Conservation (phyloP, 192 early-diverging fungal genomes). For the Backusella luteola region DNA sequence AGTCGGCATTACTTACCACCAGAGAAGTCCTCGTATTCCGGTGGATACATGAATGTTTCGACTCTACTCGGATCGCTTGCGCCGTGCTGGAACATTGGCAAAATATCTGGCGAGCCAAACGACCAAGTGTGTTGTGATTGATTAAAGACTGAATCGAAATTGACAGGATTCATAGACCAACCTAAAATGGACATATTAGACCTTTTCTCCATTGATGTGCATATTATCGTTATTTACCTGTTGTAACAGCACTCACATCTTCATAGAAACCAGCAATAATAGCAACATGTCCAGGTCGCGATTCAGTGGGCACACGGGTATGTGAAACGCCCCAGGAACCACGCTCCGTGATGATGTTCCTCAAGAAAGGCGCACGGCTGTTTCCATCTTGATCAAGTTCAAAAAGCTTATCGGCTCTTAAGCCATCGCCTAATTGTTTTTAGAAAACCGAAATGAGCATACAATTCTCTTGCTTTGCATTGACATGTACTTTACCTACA, state of each 20-base stretch:
- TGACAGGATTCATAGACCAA: constrained; percentile 96
- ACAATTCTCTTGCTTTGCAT: background rate
- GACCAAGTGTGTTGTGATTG: constrained; percentile 93
- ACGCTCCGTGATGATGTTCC: constrained; percentile 55
- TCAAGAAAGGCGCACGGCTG: constrained; percentile 58
- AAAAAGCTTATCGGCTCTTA: constrained; percentile 91
- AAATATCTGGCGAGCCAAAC: constrained; percentile 95
- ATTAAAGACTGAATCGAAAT: constrained; percentile 97
- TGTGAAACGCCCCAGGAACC: constrained; percentile 84
- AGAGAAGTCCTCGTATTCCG: constrained; percentile 88
- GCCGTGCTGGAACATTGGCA: constrained; percentile 95
- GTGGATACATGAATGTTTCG: constrained; percentile 89
- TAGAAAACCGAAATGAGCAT: background rate
- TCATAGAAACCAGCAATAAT: constrained; percentile 98
- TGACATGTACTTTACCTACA: constrained; percentile 58
- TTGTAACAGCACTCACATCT: constrained; percentile 96
- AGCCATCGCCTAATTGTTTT: constrained; percentile 71
- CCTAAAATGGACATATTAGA: constrained; percentile 46
- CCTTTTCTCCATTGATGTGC: background rate
- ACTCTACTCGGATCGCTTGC: constrained; percentile 76
- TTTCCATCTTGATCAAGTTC: constrained; percentile 55
- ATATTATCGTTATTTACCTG: constrained; percentile 47
- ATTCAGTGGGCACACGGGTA: constrained; percentile 95
- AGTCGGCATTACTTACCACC: constrained; percentile 43
- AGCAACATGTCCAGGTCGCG: constrained; percentile 95